Percentiles rank a stretch among this genome's conserved stretches.
phyloP scores from a whole-genome alignment of 1,284 basidiomycete species.

The Heterobasidion parviporum region DNA sequence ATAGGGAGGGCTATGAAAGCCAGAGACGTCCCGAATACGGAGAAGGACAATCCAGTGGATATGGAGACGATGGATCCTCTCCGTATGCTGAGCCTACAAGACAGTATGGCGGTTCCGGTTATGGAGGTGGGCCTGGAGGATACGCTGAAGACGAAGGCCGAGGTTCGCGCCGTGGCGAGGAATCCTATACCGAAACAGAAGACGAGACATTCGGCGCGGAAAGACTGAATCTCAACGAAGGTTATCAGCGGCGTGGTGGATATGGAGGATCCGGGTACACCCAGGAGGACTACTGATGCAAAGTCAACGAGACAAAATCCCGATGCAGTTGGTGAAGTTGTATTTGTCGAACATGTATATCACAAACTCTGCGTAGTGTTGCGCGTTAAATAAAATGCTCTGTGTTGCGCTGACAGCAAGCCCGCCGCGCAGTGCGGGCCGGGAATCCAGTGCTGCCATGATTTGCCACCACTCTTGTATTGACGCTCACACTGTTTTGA shows the following conservation, averaged over 20 bases:
- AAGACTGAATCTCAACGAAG: slow-evolving; percentile 23
- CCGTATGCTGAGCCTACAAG: background rate
- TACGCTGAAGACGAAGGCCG: slow-evolving; percentile 4
- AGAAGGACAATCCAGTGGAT: too few relatives aligned
- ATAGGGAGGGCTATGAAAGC: background rate
- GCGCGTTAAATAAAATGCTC: too few relatives aligned
- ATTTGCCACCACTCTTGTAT: background rate
- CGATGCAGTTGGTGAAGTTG: too few relatives aligned
- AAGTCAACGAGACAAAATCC: too few relatives aligned
- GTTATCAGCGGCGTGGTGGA: slow-evolving; percentile 4
- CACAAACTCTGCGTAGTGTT: too few relatives aligned
- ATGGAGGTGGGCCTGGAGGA: background rate
- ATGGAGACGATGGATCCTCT: background rate
- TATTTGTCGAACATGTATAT: too few relatives aligned
- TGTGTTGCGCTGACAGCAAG: too few relatives aligned
- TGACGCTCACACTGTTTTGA: background rate
- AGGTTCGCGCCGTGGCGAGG: slow-evolving; percentile 6
- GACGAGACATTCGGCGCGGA: slow-evolving; percentile 42
- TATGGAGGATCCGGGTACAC: slow-evolving; percentile 2
- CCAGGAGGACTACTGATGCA: background rate
- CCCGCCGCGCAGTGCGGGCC: too few relatives aligned
- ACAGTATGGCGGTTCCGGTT: background rate
- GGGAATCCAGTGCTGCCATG: too few relatives aligned
- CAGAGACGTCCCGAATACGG: background rate
- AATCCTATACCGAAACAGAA: slow-evolving; percentile 10